Conservation (phyloP, 208 protist genomes). For the Zelonia costaricensis region DNA sequence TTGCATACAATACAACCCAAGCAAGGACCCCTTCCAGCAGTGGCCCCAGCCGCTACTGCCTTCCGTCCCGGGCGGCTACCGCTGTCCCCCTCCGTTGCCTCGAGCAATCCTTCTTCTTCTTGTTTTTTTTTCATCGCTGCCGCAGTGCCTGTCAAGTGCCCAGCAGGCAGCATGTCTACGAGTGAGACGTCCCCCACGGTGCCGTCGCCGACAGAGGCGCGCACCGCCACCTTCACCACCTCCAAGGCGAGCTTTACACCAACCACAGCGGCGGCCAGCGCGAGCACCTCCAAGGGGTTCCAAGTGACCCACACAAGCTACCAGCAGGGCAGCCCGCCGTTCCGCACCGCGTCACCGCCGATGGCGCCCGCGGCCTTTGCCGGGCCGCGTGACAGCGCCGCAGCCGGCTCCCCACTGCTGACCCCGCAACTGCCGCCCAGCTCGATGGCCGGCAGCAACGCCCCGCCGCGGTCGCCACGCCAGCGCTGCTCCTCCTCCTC, state of each 20-base stretch:
- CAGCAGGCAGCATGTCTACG: conserved; percentile 1
- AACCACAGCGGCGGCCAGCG: not conserved
- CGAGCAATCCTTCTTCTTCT: too few relatives aligned
- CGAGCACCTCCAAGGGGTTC: conserved; percentile 16
- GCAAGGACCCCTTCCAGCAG: too few relatives aligned
- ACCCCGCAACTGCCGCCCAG: conserved; percentile 6
- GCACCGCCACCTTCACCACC: not conserved
- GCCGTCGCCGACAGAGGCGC: not conserved
- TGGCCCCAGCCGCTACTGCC: too few relatives aligned
- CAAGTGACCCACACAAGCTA: conserved; percentile 39
- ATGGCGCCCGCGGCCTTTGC: conserved; percentile 14
- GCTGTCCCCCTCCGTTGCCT: too few relatives aligned
- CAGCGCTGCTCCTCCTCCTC: conserved; percentile 15
- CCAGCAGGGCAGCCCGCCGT: conserved; percentile 17
- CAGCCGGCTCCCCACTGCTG: conserved; percentile 1
- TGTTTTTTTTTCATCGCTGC: not conserved
- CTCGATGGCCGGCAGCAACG: not conserved
- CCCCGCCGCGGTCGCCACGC: not conserved
- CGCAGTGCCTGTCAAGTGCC: not conserved
- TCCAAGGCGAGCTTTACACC: not conserved
- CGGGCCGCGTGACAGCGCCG: not conserved
- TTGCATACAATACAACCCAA: too few relatives aligned
- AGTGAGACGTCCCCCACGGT: not conserved
- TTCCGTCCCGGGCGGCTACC: too few relatives aligned
- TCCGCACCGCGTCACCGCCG: conserved; percentile 6